Conservation (phyloP, 495 filamentous ascomycete genomes). For the Aspergillus sclerotiicarbonarius region DNA sequence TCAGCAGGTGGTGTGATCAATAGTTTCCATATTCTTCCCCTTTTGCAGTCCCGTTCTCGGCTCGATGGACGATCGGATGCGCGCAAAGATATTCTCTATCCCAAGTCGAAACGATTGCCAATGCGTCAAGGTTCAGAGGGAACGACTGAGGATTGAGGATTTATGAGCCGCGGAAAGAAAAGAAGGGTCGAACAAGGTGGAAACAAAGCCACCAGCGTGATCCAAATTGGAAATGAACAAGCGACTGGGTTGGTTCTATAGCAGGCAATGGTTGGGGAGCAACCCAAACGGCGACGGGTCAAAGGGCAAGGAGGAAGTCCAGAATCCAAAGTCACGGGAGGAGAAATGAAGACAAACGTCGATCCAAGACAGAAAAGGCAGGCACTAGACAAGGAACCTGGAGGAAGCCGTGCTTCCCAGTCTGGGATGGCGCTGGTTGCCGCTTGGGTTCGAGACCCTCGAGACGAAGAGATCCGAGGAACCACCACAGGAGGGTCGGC, state of each 20-base stretch:
- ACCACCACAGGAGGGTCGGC: not conserved
- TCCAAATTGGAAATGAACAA: conserved; percentile 28
- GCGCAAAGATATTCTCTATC: not conserved
- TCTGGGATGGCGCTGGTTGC: not conserved
- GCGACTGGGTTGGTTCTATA: conserved; percentile 24
- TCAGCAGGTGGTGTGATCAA: conserved; percentile 3
- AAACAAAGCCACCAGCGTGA: conserved; percentile 14
- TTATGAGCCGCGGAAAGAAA: not conserved
- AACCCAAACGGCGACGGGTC: conserved; percentile 9
- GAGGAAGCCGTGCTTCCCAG: conserved; percentile 5
- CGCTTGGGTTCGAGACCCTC: not conserved
- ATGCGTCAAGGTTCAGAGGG: not conserved
- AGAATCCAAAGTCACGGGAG: not conserved
- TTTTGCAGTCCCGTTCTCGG: not conserved
- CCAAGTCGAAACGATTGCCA: not conserved
- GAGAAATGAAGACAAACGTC: not conserved
- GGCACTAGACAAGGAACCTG: not conserved
- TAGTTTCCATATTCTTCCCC: conserved; percentile 15
- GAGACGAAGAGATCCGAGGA: not conserved
- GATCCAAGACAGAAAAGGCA: conserved; percentile 6
- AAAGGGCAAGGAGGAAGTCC: conserved; percentile 5
- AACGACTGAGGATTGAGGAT: not conserved
- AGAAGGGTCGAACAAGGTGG: conserved; percentile 10
- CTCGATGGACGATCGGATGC: conserved; percentile 1
- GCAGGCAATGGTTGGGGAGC: conserved; percentile 9